phyloP scores from a whole-genome alignment of 768 basidiomycete genomes.

The Gautieria morchelliformis region DNA sequence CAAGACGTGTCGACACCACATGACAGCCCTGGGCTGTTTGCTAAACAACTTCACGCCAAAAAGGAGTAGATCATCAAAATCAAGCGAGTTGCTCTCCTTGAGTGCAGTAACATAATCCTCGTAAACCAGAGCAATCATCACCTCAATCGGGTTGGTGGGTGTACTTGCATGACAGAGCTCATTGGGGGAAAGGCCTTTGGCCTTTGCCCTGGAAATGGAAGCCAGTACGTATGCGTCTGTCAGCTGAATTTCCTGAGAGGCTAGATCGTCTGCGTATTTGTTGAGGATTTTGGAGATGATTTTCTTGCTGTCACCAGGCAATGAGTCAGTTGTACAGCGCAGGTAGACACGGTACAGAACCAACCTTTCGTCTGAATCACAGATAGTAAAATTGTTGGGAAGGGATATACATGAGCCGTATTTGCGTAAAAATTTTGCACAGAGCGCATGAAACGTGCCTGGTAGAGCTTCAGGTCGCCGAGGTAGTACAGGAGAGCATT shows the following conservation, averaged over 20 bases:
- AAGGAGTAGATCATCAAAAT: constrained; percentile 80
- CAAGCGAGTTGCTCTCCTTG: constrained; percentile 56
- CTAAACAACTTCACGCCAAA: constrained; percentile 61
- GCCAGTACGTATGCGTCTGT: constrained; percentile 47
- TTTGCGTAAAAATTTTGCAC: constrained; percentile 61
- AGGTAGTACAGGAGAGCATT: constrained; percentile 12
- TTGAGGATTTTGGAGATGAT: constrained; percentile 52
- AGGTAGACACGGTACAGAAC: constrained; percentile 8
- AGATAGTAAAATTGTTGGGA: constrained; percentile 69
- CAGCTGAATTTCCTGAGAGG: constrained; percentile 36
- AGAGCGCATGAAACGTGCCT: constrained; percentile 77
- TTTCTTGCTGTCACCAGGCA: constrained; percentile 44
- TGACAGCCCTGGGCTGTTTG: constrained; percentile 35
- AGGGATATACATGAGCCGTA: constrained; percentile 50
- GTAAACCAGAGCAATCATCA: constrained; percentile 44
- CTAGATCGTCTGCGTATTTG: constrained; percentile 38
- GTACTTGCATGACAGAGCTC: constrained; percentile 25
- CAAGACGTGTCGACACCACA: constrained; percentile 59
- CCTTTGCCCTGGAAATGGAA: constrained; percentile 62
- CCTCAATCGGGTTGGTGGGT: constrained; percentile 14
- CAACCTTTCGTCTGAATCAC: constrained; percentile 73
- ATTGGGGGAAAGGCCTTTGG: constrained; percentile 49
- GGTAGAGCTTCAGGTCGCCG: constrained; percentile 22
- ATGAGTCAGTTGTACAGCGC: no score
- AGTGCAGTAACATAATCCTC: constrained; percentile 57